These are phyloP conservation scores for Lupinus albus DNA, from an alignment of 306 rosid genomes.

Conservation along the genomic window DNA sequence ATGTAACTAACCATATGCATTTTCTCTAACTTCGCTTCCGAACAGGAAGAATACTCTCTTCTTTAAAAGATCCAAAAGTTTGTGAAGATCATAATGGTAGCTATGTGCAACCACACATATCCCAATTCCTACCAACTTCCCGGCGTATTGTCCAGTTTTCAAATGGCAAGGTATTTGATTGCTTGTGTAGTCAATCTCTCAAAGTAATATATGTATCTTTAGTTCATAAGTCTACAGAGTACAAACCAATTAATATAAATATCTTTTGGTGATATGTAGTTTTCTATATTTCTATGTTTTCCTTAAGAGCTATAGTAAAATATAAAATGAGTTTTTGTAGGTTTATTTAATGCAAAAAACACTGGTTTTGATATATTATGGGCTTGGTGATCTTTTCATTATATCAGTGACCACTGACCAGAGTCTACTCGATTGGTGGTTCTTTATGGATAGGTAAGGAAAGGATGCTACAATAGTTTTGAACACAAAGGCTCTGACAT, in stretches of 20 bases:
- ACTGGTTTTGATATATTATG: neutral
- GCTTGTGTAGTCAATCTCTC: conserved; percentile 18
- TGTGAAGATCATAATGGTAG: conserved; percentile 48
- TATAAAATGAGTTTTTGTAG: neutral
- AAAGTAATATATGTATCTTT: conserved; percentile 2
- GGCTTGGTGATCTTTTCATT: conserved; percentile 2
- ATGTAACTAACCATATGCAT: conserved; percentile 28
- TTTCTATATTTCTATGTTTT: conserved; percentile 12
- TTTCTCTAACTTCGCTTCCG: conserved; percentile 34
- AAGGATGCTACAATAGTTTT: neutral
- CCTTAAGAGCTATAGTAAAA: conserved; percentile 18
- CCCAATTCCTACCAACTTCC: conserved; percentile 94
- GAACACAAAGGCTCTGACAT: neutral
- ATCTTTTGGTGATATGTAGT: conserved; percentile 12
- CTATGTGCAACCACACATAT: conserved; percentile 47
- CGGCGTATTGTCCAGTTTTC: conserved; percentile 94
- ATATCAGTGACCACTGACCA: neutral
- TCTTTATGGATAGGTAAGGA: neutral
- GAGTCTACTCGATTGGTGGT: neutral
- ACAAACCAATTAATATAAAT: conserved; percentile 22
- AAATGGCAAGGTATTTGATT: conserved; percentile 79
- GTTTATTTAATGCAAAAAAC: conserved; percentile 13
- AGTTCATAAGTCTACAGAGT: conserved; percentile 20
- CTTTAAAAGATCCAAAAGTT: conserved; percentile 45
- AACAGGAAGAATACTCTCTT: conserved; percentile 88